Conservation (phyloP, 83 land plant genomes). For the Thuja plicata region DNA sequence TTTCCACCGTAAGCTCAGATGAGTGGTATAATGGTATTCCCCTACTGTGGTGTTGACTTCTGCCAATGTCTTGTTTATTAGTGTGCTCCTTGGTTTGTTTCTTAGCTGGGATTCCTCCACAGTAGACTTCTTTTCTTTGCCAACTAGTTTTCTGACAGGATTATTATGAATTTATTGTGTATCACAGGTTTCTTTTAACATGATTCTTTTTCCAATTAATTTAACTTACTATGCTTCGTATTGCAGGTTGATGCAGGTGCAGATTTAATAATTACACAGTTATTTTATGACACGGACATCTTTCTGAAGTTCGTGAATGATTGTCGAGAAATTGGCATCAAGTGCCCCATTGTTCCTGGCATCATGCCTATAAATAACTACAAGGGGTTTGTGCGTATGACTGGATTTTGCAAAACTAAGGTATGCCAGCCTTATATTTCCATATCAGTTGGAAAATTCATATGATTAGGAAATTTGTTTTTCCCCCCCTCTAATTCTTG, state of each 20-base stretch:
- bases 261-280: slow-evolving; percentile 86
- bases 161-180: not conserved
- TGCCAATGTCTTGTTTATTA: not conserved
- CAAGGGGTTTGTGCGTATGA: slow-evolving; percentile 91
- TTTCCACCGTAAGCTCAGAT: not conserved
- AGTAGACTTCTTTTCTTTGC: not conserved
- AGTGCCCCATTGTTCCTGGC: slow-evolving; percentile 91
- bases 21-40: not conserved
- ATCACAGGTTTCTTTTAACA: no score
- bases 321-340: slow-evolving; percentile 92
- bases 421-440: slow-evolving; percentile 29
- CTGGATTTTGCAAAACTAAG: slow-evolving; percentile 96
- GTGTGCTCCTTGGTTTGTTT: not conserved
- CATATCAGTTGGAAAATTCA: not conserved
- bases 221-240: slow-evolving; percentile 1
- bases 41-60: not conserved
- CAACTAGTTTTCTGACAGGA: slow-evolving; percentile 6
- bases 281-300: slow-evolving; percentile 91
- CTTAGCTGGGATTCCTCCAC: not conserved
- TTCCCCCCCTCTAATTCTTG: not conserved
- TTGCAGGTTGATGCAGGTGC: slow-evolving; percentile 95
- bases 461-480: not conserved
- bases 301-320: slow-evolving; percentile 94
- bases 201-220: not conserved
- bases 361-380: slow-evolving; percentile 98